Percentiles rank a stretch among this genome's conserved stretches.
These are phyloP conservation scores for Blastocystis sp. DNA, from an alignment of 352 stramenopile species.

Conservation along the genomic window DNA sequence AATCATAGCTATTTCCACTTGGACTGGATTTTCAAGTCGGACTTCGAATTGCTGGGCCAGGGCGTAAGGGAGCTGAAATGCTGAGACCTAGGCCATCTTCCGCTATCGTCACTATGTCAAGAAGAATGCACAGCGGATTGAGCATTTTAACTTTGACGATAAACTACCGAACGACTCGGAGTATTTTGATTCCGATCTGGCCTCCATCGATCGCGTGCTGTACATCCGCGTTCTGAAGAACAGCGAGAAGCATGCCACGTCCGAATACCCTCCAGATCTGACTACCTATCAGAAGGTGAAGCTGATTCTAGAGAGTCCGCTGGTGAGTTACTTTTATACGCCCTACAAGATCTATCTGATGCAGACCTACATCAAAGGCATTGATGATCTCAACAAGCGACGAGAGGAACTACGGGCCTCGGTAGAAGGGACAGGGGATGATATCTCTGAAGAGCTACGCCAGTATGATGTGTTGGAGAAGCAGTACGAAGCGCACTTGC, in stretches of 20 bases:
- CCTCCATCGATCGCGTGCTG: conserved; percentile 47
- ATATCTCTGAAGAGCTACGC: not conserved
- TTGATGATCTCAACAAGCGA: not conserved
- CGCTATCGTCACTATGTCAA: conserved; percentile 65
- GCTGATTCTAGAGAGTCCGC: conserved; percentile 4
- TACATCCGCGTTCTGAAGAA: conserved; percentile 25
- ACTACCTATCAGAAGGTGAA: conserved; percentile 28
- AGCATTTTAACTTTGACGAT: conserved; percentile 64
- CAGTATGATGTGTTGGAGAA: not conserved
- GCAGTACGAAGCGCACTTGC: conserved; percentile 69
- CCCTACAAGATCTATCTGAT: conserved; percentile 41
- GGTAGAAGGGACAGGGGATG: not conserved
- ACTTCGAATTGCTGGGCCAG: conserved; percentile 66
- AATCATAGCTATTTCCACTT: conserved; percentile 79
- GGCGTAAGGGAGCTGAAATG: not conserved
- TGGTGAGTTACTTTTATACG: conserved; percentile 46
- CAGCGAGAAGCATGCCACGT: not conserved
- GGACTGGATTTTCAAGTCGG: conserved; percentile 73
- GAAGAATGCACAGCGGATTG: conserved; percentile 75
- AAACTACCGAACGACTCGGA: conserved; percentile 68
- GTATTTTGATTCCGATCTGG: conserved; percentile 66
- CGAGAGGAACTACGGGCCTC: not conserved
- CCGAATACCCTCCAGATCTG: not conserved
- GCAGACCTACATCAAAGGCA: conserved; percentile 26
- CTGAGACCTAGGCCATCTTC: conserved; percentile 13